A percentile compares a stretch with the other conserved stretches of the same genome.
Evolutionary conservation across 192 early-diverging fungal genomes (phyloP).

Genomic region (Linnemannia elongata): DNA sequence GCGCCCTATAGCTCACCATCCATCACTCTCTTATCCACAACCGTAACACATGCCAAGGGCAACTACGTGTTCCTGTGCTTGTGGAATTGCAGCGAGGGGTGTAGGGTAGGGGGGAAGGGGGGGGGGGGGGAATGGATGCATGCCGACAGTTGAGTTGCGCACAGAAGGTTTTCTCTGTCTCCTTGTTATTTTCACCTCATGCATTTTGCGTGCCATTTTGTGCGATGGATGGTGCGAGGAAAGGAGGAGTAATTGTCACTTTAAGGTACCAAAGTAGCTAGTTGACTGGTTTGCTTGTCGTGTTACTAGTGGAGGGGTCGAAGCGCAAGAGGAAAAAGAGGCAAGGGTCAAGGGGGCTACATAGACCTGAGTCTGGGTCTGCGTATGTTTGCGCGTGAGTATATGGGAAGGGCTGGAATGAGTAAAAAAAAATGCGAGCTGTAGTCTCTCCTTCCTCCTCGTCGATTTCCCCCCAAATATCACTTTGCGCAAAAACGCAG

Average conservation of each 20-base stretch:
- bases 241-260: constrained; percentile 1
- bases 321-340: neutral
- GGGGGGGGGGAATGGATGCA: no score
- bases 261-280: constrained; percentile 1
- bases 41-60: no score
- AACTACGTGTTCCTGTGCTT: no score
- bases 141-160: neutral
- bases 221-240: neutral
- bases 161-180: neutral
- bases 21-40: no score
- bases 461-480: neutral
- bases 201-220: neutral
- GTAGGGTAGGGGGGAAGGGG: no score
- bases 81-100: no score
- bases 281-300: neutral
- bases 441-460: neutral
- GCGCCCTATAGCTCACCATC: no score
- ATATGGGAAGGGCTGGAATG: neutral
- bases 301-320: neutral
- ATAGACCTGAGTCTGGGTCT: neutral
- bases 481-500: neutral
- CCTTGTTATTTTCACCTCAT: neutral
- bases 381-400: no score
- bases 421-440: neutral
- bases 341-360: neutral